These are phyloP conservation scores for Plantago ovata DNA, from an alignment of 257 asterid species.

Conservation along the genomic window DNA sequence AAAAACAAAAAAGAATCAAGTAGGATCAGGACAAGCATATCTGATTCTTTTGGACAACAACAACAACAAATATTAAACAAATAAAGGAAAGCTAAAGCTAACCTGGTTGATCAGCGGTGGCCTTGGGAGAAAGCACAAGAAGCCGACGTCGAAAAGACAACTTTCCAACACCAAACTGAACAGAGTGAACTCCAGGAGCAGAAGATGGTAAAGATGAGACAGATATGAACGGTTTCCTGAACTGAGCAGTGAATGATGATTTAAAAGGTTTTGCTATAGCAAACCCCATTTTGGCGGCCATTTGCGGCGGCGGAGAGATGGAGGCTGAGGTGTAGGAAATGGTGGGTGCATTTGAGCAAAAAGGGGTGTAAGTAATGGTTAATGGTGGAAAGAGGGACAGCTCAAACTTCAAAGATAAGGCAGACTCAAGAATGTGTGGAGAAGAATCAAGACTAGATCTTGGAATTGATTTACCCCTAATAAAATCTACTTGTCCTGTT, in stretches of 20 bases:
- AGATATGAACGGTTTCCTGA: constrained; percentile 42
- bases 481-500: constrained; percentile 23
- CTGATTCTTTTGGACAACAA: too few species aligned
- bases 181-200: constrained; percentile 40
- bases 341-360: constrained; percentile 34
- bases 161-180: constrained; percentile 33
- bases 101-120: constrained; percentile 91
- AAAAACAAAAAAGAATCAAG: too few species aligned
- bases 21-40: too few species aligned
- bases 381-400: constrained; percentile 15
- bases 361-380: constrained; percentile 20
- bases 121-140: constrained; percentile 49
- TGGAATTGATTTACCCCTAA: constrained; percentile 11
- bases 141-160: constrained; percentile 36
- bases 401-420: constrained; percentile 60
- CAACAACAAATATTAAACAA: not conserved
- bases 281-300: constrained; percentile 71
- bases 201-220: constrained; percentile 41
- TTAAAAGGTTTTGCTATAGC: constrained; percentile 37
- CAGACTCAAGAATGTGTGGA: constrained; percentile 56
- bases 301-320: constrained; percentile 28
- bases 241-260: constrained; percentile 36
- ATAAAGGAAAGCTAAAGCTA: not conserved
- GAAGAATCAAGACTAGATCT: constrained; percentile 29
- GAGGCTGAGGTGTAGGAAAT: constrained; percentile 21